Percentiles rank a stretch among this genome's conserved stretches.
phyloP scores from a whole-genome alignment of 805 yeast genomes.

The Yarrowia osloensis region DNA sequence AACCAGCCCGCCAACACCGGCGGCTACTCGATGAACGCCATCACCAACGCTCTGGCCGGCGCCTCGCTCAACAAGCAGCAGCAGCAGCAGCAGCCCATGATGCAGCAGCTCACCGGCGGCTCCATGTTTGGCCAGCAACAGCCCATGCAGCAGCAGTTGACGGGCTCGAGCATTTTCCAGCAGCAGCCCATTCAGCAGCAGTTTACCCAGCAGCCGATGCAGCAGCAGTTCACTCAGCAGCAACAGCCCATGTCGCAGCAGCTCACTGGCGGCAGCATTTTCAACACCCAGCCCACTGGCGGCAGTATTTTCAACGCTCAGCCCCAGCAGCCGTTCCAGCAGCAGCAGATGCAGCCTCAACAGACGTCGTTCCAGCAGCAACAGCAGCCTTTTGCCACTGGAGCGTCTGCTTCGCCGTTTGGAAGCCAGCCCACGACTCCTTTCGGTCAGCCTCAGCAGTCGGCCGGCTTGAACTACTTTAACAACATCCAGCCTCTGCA shows the following conservation, averaged over 20 bases:
- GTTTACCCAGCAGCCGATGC: slow-evolving; percentile 33
- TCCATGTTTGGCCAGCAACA: slow-evolving; percentile 35
- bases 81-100: slow-evolving; percentile 12
- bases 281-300: slow-evolving; percentile 28
- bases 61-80: slow-evolving; percentile 25
- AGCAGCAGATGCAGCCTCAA: slow-evolving; percentile 1
- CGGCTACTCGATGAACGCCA: slow-evolving; percentile 26
- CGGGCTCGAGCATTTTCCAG: slow-evolving; percentile 12
- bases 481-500: slow-evolving; percentile 28
- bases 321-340: slow-evolving; percentile 29
- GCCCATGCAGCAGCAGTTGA: slow-evolving; percentile 33
- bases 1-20: slow-evolving; percentile 8
- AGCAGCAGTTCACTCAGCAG: slow-evolving; percentile 31
- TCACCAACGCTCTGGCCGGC: slow-evolving; percentile 20
- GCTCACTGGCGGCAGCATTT: slow-evolving; percentile 13
- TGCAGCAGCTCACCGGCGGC: slow-evolving; percentile 34
- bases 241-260: slow-evolving; percentile 34
- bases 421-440: slow-evolving; percentile 16
- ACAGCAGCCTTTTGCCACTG: slow-evolving; percentile 33
- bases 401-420: slow-evolving; percentile 3
- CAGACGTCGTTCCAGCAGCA: slow-evolving; percentile 19
- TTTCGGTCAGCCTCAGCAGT: slow-evolving; percentile 19
- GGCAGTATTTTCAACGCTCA: not conserved
- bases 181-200: slow-evolving; percentile 24
- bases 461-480: slow-evolving; percentile 7